Percentiles rank a stretch among this genome's conserved stretches.
phyloP scores from a whole-genome alignment of 805 yeast species.

The Ogataea glucozyma region DNA sequence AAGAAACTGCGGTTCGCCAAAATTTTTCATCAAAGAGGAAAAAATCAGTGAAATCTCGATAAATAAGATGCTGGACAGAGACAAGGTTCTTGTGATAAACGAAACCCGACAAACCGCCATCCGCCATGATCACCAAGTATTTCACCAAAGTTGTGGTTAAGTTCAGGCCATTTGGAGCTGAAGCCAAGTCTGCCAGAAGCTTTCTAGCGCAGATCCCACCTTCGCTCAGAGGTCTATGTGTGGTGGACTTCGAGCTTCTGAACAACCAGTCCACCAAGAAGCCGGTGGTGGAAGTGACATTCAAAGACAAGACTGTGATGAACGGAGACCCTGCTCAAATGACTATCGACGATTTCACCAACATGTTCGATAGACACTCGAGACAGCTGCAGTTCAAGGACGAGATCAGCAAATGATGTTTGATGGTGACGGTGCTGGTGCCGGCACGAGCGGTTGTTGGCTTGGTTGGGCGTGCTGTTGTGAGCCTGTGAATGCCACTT shows the following conservation, averaged over 20 bases:
- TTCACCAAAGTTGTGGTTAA: constrained; percentile 74
- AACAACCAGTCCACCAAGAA: constrained; percentile 43
- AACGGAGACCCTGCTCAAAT: constrained; percentile 62
- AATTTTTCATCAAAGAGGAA: too few relatives aligned
- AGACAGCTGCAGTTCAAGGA: constrained; percentile 75
- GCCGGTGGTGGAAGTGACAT: constrained; percentile 74
- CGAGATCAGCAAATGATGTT: constrained; percentile 44
- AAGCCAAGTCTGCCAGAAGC: constrained; percentile 78
- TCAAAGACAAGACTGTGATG: constrained; percentile 74
- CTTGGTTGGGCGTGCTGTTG: too few relatives aligned
- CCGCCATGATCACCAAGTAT: constrained; percentile 84
- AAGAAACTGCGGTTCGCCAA: too few relatives aligned
- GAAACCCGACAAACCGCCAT: not conserved
- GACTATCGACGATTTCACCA: constrained; percentile 61
- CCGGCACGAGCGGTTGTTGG: too few relatives aligned
- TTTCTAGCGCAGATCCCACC: constrained; percentile 83
- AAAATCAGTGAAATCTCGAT: too few relatives aligned
- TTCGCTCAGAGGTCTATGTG: constrained; percentile 57
- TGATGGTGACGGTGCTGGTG: too few relatives aligned
- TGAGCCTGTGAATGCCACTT: too few relatives aligned
- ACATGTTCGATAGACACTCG: constrained; percentile 77
- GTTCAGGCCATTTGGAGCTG: constrained; percentile 74
- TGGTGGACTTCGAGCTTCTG: constrained; percentile 66
- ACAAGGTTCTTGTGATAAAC: too few relatives aligned
- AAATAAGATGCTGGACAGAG: too few relatives aligned